Evolutionary conservation across 2,329 filamentous ascomycete genomes (phyloP).

Genomic region (Cadophora sp.): DNA sequence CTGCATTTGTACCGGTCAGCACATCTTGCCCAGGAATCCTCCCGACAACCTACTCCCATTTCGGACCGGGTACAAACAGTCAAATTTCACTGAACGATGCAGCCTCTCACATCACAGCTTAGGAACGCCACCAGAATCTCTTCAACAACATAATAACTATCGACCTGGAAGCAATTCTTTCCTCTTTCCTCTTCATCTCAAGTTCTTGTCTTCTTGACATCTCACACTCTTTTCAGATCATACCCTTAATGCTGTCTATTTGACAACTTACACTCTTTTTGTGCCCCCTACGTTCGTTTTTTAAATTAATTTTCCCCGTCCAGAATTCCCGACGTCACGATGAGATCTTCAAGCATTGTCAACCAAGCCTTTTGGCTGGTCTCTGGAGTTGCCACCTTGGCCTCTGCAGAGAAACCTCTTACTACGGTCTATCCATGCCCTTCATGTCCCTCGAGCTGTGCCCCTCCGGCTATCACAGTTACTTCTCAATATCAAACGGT

Average conservation of each 20-base stretch:
- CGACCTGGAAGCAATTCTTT: background rate
- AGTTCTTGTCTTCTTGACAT: background rate
- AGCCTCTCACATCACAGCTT: background rate
- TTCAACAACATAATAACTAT: background rate
- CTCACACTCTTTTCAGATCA: conserved; percentile 12
- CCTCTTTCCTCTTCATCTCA: conserved; percentile 1
- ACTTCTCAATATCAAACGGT: conserved; percentile 31
- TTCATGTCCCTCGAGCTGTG: conserved; percentile 17
- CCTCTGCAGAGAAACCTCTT: conserved; percentile 15
- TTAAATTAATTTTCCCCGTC: background rate
- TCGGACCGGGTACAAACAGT: background rate
- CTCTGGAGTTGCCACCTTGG: conserved; percentile 8
- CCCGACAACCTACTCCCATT: background rate
- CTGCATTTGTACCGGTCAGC: background rate
- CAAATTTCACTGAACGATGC: background rate
- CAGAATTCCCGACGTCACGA: background rate
- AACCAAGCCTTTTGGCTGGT: background rate
- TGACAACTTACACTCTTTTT: conserved; percentile 15
- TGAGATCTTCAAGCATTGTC: conserved; percentile 10
- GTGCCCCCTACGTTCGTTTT: conserved; percentile 10
- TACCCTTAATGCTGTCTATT: conserved; percentile 17
- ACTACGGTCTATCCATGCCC: conserved; percentile 27
- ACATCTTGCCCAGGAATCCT: background rate
- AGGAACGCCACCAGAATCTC: background rate
- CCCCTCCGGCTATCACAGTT: conserved; percentile 23